phyloP scores from a whole-genome alignment of 169 alveolate genomes.

The Perkinsus olseni region DNA sequence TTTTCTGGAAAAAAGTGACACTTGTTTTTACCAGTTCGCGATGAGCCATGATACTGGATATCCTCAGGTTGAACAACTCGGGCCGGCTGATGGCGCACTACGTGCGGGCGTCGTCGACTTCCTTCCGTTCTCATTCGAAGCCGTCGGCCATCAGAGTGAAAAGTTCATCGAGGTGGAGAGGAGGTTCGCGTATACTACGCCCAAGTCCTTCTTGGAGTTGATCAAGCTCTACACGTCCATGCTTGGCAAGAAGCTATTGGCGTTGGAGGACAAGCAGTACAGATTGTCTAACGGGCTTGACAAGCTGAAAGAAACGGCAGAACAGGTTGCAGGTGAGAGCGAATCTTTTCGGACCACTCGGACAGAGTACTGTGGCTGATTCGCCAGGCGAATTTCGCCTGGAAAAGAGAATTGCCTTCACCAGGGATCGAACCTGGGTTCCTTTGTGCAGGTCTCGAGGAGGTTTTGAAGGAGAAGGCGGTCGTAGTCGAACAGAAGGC shows the following conservation, averaged over 20 bases:
- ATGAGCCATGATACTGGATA: too few species aligned
- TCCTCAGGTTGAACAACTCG: slow-evolving; percentile 54
- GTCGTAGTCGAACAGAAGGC: slow-evolving; percentile 80
- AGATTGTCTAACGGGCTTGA: slow-evolving; percentile 77
- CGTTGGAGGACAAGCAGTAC: slow-evolving; percentile 56
- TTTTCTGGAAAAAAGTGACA: too few species aligned
- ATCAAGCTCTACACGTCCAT: slow-evolving; percentile 76
- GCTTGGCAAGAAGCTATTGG: slow-evolving; percentile 66
- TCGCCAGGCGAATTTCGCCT: too few species aligned
- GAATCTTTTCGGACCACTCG: too few species aligned
- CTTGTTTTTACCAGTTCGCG: too few species aligned
- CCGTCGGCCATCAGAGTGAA: slow-evolving; percentile 39
- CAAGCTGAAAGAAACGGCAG: slow-evolving; percentile 64
- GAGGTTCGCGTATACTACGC: slow-evolving; percentile 87
- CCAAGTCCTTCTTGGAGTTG: slow-evolving; percentile 88
- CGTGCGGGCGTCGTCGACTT: slow-evolving; percentile 65
- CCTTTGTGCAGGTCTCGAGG: slow-evolving; percentile 63
- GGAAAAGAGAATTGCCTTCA: slow-evolving; percentile 14
- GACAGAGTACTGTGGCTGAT: too few species aligned
- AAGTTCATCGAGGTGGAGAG: slow-evolving; percentile 68
- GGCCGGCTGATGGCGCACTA: slow-evolving; percentile 56
- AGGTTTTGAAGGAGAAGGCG: slow-evolving; percentile 68
- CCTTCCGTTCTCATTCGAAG: slow-evolving; percentile 74
- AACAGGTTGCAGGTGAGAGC: slow-evolving; percentile 51
- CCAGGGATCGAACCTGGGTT: slow-evolving; percentile 33